Evolutionary conservation across 2,329 filamentous ascomycete genomes (phyloP).

Genomic region (Sporothrix protearum): DNA sequence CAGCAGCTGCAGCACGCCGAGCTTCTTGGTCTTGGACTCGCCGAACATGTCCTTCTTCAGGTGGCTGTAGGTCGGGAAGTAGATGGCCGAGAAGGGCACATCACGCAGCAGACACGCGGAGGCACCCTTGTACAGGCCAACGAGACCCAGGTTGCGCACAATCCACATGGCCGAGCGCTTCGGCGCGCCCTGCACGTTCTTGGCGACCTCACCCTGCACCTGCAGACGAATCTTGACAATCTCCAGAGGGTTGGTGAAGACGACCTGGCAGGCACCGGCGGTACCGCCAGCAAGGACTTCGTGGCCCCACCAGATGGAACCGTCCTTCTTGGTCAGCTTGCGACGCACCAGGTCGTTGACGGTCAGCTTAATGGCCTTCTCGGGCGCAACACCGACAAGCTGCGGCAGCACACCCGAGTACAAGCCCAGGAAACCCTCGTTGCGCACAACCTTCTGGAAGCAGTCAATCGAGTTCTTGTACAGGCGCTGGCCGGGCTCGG

Average conservation of each 20-base stretch:
- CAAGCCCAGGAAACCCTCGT: slow-evolving; percentile 83
- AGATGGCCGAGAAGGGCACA: slow-evolving; percentile 96
- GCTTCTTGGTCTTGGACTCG: slow-evolving; percentile 79
- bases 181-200: slow-evolving; percentile 74
- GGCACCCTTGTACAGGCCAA: slow-evolving; percentile 95
- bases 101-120: slow-evolving; percentile 92
- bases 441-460: slow-evolving; percentile 84
- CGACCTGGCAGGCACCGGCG: slow-evolving; percentile 93
- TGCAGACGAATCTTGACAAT: slow-evolving; percentile 99
- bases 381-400: slow-evolving; percentile 94
- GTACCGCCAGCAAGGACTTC: slow-evolving; percentile 86
- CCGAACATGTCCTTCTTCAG: slow-evolving; percentile 92
- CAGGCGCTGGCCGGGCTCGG: slow-evolving; percentile 75
- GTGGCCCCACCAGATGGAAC: slow-evolving; percentile 64
- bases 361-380: slow-evolving; percentile 98
- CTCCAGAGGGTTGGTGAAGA: slow-evolving; percentile 96
- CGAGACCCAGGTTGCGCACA: slow-evolving; percentile 85
- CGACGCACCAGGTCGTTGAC: slow-evolving; percentile 90
- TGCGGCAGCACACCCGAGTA: slow-evolving; percentile 96
- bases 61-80: slow-evolving; percentile 96
- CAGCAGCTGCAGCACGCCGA: slow-evolving; percentile 85
- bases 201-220: slow-evolving; percentile 92
- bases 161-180: slow-evolving; percentile 98
- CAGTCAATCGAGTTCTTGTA: slow-evolving; percentile 99
- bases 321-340: slow-evolving; percentile 69